Base-by-base conservation (phyloP, 345 rosid genomes). In the Sonneratia caseolaris region DNA sequence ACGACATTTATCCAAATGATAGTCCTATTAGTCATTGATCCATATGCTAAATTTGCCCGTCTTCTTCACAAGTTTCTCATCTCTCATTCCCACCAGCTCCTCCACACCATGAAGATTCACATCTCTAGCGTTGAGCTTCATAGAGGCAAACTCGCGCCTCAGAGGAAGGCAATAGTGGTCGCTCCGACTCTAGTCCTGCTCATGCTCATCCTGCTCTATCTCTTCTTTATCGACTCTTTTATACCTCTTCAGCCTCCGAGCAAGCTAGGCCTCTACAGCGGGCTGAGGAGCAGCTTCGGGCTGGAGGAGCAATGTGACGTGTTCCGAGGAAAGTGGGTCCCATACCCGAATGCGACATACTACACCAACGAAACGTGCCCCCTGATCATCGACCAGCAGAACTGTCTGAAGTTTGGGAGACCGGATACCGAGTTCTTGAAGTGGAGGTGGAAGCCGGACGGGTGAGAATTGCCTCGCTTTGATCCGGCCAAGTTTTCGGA, bases 401-500 rank as follows among this genome's bases (percentile, higher is more conserved):
- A 82, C 73, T 86, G 87, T 82, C 77, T 84, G 62, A 86, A 80
- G 79, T 74, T 74, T 40, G 89, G 87, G 43, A 86, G 84, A 68
- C 77, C 83, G 9, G 86, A 82, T 35, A 68, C 77, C 11, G 83
- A 80, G 66, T 83, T 73, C 79, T 75, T 80, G 83, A 82, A 79
- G 14, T 86, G 89, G 89, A 78, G 80, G 74, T 83, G 89, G 89
- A 74, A 82, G 70, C 87, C 87, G 3, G 64, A 77, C 37, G 78
- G 66, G n/a, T 82, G 82, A 21, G 82, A 77, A 42, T 66, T 84
- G 27, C 82, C 83, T 37, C 53, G 55, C 32, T 81, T 84, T 66
- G 68, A 80, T 32, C 74, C 80, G 21, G 69, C 24, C 57, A 73
- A 70, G 70, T 80, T 84, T 75, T 70, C 82, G 69, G 79, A 80